phyloP scores from a whole-genome alignment of 495 filamentous ascomycete species.

The Lineolata rhizophorae region DNA sequence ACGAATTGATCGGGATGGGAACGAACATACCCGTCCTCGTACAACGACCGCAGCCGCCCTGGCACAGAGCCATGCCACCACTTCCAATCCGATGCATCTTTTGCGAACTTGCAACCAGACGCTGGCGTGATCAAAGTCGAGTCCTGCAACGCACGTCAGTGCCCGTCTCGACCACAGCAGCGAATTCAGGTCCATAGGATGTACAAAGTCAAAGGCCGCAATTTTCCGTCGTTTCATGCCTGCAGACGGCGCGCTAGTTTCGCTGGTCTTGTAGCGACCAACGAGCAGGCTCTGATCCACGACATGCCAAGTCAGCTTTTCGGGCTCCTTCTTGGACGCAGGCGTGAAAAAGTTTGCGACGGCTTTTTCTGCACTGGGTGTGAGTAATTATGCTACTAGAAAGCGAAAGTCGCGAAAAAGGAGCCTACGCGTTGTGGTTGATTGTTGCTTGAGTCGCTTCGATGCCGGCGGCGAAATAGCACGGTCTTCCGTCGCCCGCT shows the following conservation, averaged over 20 bases:
- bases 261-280: constrained; percentile 33
- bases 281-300: constrained; percentile 49
- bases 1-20: not conserved
- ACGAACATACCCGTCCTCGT: constrained; percentile 39
- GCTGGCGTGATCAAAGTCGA: constrained; percentile 62
- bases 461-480: not conserved
- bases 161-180: constrained; percentile 2
- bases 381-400: too few species aligned
- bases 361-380: constrained; percentile 28
- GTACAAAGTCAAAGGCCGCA: constrained; percentile 78
- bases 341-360: constrained; percentile 82
- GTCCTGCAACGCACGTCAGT: constrained; percentile 29
- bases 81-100: constrained; percentile 62
- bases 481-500: too few species aligned
- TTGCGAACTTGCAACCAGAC: constrained; percentile 60
- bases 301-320: constrained; percentile 50
- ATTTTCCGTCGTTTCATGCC: constrained; percentile 28
- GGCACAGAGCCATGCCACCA: constrained; percentile 77
- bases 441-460: not conserved
- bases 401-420: not conserved
- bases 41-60: constrained; percentile 34
- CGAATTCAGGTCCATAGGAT: constrained; percentile 1
- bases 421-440: not conserved
- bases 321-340: constrained; percentile 61
- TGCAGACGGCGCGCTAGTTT: constrained; percentile 17